These are phyloP conservation scores for Persicaria maculosa DNA, from an alignment of 148 eudicot genomes.

Conservation along the genomic window DNA sequence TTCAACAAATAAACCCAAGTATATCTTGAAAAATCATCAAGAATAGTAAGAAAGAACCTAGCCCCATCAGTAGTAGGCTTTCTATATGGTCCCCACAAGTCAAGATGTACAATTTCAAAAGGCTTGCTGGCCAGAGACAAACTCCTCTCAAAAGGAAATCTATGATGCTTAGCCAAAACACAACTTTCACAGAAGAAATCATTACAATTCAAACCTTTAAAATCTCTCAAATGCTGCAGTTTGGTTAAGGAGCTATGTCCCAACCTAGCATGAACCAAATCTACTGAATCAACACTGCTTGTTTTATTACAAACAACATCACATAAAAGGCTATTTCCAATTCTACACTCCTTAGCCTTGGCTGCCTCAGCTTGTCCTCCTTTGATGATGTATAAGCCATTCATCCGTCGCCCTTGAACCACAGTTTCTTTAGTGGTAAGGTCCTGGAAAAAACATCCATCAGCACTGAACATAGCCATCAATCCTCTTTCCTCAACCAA, in stretches of 20 bases:
- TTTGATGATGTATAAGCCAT: not conserved
- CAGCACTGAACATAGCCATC: not conserved
- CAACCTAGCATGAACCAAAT: too few relatives aligned
- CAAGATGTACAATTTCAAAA: not conserved
- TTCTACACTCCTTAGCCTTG: not conserved
- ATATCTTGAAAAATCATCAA: not conserved
- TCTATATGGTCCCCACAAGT: not conserved
- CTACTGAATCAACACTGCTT: too few relatives aligned
- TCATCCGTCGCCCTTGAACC: too few relatives aligned
- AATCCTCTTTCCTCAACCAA: not conserved
- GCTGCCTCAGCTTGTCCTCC: not conserved
- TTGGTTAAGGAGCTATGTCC: not conserved
- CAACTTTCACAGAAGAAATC: not conserved
- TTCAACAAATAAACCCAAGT: not conserved
- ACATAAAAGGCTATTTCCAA: not conserved
- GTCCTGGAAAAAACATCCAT: not conserved
- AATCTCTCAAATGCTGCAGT: not conserved
- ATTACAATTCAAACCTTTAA: not conserved
- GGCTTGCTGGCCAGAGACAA: not conserved
- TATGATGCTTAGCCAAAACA: not conserved
- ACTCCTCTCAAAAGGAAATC: not conserved
- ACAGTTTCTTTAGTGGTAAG: too few relatives aligned
- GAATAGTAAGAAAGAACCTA: not conserved
- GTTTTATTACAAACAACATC: not conserved
- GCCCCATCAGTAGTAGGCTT: not conserved